phyloP scores from a whole-genome alignment of 768 basidiomycete species.

The Amanita fuliginea region DNA sequence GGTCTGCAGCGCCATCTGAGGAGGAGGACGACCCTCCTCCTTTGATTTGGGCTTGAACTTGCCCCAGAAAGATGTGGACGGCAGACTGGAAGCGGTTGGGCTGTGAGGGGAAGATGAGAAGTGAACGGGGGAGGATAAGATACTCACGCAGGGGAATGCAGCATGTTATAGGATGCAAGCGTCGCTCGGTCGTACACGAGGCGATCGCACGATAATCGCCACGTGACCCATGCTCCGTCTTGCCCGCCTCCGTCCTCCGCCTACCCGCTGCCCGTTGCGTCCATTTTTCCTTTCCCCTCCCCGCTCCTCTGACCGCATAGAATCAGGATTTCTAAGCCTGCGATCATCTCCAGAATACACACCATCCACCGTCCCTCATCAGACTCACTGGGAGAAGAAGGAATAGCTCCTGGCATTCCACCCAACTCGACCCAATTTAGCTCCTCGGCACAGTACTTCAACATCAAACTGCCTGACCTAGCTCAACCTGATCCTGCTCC shows the following conservation, averaged over 20 bases:
- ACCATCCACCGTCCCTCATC: conserved; percentile 4
- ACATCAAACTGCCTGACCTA: conserved; percentile 47
- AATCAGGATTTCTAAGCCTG: conserved; percentile 51
- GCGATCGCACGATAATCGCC: conserved; percentile 24
- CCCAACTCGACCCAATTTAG: conserved; percentile 11
- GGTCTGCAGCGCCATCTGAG: conserved; percentile 57
- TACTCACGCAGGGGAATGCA: conserved; percentile 71
- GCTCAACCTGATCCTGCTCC: conserved; percentile 28
- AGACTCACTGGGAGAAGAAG: conserved; percentile 15
- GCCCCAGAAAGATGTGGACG: conserved; percentile 45
- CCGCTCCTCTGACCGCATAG: conserved; percentile 7
- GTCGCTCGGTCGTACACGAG: conserved; percentile 46
- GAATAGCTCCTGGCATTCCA: conserved; percentile 32
- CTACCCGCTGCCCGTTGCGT: conserved; percentile 25
- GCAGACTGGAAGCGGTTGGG: conserved; percentile 52
- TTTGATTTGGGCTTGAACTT: conserved; percentile 68
- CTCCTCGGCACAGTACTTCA: conserved; percentile 25
- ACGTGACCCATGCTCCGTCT: conserved; percentile 6
- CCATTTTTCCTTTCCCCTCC: background rate
- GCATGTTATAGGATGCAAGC: conserved; percentile 35
- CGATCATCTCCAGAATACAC: conserved; percentile 41
- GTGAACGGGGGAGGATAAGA: conserved; percentile 15
- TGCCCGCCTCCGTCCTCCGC: background rate
- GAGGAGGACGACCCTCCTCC: conserved; percentile 34
- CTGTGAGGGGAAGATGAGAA: conserved; percentile 33